Evolutionary conservation across 2,329 filamentous ascomycete genomes (phyloP), one percentile per base, ranked within the genome.

Genomic region (Sarocladium oryzae): DNA sequence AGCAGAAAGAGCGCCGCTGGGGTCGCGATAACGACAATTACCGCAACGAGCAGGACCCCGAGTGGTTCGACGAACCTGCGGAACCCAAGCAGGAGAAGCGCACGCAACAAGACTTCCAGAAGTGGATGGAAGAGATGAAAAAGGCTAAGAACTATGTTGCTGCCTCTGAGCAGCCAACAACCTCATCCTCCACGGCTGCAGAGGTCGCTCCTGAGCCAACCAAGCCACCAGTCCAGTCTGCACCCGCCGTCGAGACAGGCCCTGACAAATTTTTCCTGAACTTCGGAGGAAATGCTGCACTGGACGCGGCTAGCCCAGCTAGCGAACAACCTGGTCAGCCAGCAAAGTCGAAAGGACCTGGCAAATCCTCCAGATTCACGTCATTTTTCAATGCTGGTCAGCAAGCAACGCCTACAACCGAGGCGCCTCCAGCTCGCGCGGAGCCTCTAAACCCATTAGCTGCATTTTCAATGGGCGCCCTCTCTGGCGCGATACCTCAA

Each of bases 101-200:
- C 60, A 96, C 90, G 1, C 85, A 89, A 61, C 90, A 95, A 62
- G 91, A 96, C 58, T 95, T 96, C 66, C 86, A 95, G 69, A 88
- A 88, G 58, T 96, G 92, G 83, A 96, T 96, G 77, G 89, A 95
- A 60, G 79, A 78, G 56, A 95, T 95, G 89, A 92, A 88, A 67
- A 84, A 83, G 35, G 78, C 81, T 55, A 81, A 76, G 60, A 69
- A 64, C 53, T 65, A 61, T 40, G 61, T 59, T 7, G 49, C 64
- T 45, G 55, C 63, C 4, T 56, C 60, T 30, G 51, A 54, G 37
- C 52, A 56, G 40, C 52, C 65, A 54, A 54, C 57, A 58, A 33
- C 70, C 45, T 64, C 75, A 57, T 63, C 69, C 51, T 68, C 70
- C 52, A 60, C 68, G 4, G 53, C 59, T 13, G 53, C 59, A 13